These are phyloP conservation scores for Aureobasidium sp. DNA, from an alignment of 2,329 filamentous ascomycete species.

Conservation along the genomic window DNA sequence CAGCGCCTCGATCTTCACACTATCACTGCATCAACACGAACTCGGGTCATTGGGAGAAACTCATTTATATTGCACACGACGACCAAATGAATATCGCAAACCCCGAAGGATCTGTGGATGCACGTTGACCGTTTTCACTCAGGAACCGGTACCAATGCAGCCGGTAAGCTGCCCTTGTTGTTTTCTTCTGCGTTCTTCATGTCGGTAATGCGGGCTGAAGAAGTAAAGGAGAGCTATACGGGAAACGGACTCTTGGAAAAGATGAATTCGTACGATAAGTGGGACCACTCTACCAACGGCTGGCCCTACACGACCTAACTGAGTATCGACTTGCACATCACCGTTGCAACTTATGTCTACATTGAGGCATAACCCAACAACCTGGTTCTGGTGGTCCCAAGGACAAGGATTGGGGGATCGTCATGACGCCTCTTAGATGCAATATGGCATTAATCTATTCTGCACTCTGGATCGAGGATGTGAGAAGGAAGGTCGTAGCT, in stretches of 20 bases:
- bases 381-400: constrained; percentile 5
- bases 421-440: constrained; percentile 6
- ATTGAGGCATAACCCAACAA: constrained; percentile 8
- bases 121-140: constrained; percentile 12
- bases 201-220: not conserved
- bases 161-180: not conserved
- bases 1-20: not conserved
- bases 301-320: not conserved
- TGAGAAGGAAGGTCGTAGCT: not conserved
- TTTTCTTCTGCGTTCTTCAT: constrained; percentile 6
- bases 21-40: not conserved
- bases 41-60: not conserved
- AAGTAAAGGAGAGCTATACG: constrained; percentile 3
- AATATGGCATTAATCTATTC: not conserved
- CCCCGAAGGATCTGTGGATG: not conserved
- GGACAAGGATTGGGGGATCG: not conserved
- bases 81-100: not conserved
- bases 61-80: constrained; percentile 1
- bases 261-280: not conserved
- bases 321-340: not conserved
- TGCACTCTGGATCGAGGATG: not conserved
- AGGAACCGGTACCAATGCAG: constrained; percentile 12
- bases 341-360: constrained; percentile 9
- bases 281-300: not conserved
- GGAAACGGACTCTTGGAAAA: not conserved